phyloP scores from a whole-genome alignment of 2,329 filamentous ascomycete species.

The Clathrospora elynae region DNA sequence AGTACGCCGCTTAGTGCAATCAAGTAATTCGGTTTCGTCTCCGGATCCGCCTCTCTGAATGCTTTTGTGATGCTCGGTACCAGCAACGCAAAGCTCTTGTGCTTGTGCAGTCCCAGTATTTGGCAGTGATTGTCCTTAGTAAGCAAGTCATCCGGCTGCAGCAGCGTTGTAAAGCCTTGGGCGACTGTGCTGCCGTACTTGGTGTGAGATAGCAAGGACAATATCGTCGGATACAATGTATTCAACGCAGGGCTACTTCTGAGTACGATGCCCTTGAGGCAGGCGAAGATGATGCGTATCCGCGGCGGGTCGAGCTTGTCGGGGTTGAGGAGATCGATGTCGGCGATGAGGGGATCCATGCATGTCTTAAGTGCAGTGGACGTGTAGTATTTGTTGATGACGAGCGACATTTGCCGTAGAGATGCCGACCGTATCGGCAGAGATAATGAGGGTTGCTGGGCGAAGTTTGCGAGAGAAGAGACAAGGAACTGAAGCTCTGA shows the following conservation, averaged over 20 bases:
- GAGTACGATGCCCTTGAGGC: conserved; percentile 65
- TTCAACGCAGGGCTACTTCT: conserved; percentile 57
- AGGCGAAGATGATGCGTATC: conserved; percentile 64
- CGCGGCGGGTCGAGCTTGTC: conserved; percentile 46
- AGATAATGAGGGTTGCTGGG: conserved; percentile 37
- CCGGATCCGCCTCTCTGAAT: conserved; percentile 54
- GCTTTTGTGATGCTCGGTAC: conserved; percentile 61
- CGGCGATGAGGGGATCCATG: conserved; percentile 48
- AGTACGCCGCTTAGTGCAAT: conserved; percentile 67
- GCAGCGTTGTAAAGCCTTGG: conserved; percentile 63
- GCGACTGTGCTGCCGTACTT: conserved; percentile 58
- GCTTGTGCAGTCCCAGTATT: conserved; percentile 66
- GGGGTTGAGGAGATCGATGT: conserved; percentile 39
- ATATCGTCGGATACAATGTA: conserved; percentile 51
- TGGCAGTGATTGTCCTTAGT: conserved; percentile 65
- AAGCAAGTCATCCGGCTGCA: conserved; percentile 65
- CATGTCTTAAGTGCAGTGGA: conserved; percentile 48
- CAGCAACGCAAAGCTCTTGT: conserved; percentile 65
- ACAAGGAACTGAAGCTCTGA: conserved; percentile 41
- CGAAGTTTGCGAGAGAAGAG: conserved; percentile 47
- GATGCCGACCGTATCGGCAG: conserved; percentile 39
- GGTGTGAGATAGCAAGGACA: conserved; percentile 57
- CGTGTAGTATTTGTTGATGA: conserved; percentile 56
- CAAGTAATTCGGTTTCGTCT: conserved; percentile 64
- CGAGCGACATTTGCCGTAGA: conserved; percentile 52